These are phyloP conservation scores for Hymenoscyphus infarciens DNA, from an alignment of 2,329 filamentous ascomycete genomes.

Conservation along the genomic window DNA sequence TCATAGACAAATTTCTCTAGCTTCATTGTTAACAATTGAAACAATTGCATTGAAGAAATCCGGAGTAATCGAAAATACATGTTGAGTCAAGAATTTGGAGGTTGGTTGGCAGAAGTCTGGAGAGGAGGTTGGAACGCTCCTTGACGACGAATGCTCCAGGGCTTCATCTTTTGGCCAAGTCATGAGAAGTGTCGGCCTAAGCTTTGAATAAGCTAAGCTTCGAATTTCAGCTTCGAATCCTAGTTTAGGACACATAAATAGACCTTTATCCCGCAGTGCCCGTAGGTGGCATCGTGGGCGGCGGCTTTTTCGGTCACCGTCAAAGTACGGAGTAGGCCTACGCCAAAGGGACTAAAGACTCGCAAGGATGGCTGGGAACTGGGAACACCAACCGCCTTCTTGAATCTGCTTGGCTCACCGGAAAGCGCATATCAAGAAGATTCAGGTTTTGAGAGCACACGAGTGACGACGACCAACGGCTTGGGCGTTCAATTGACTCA, in stretches of 20 bases:
- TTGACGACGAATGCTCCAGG: conserved; percentile 1
- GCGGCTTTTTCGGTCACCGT: conserved; percentile 1
- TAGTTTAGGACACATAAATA: too few relatives aligned
- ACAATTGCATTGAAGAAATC: background rate
- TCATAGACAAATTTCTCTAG: background rate
- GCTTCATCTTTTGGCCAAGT: background rate
- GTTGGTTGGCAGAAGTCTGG: background rate
- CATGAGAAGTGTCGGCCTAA: background rate
- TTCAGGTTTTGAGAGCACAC: background rate
- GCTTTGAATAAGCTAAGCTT: too few relatives aligned
- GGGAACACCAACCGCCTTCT: conserved; percentile 1
- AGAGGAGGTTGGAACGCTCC: background rate
- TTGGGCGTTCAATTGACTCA: background rate
- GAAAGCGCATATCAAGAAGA: background rate
- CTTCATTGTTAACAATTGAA: background rate
- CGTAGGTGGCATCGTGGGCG: background rate
- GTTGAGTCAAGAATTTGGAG: background rate
- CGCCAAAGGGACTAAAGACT: background rate
- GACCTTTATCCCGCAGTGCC: conserved; percentile 1
- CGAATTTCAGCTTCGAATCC: too few relatives aligned
- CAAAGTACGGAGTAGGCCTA: too few relatives aligned
- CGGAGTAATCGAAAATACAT: background rate
- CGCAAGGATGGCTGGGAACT: conserved; percentile 1
- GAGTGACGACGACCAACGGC: background rate
- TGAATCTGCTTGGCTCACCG: background rate